Evolutionary conservation across 2,329 filamentous ascomycete genomes (phyloP).

Genomic region (Diaporthe sp.): DNA sequence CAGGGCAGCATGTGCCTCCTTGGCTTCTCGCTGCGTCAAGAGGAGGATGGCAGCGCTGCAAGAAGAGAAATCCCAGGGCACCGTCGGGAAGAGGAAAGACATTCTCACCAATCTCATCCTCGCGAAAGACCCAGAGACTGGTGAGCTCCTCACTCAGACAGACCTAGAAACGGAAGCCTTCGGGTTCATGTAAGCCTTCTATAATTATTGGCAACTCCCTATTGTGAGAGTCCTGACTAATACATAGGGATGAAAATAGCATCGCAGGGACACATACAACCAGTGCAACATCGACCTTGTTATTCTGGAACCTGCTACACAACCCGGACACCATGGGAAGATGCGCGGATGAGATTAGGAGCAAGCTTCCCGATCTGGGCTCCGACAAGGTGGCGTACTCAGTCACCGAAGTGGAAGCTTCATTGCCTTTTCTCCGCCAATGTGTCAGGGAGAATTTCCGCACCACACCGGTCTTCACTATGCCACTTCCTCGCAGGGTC

Average conservation of each 20-base stretch:
- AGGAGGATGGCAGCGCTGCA: neutral
- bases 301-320: slow-evolving; percentile 16
- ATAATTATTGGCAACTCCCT: neutral
- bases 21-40: slow-evolving; percentile 20
- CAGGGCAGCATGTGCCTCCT: neutral
- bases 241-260: neutral
- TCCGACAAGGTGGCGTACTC: slow-evolving; percentile 2
- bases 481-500: slow-evolving; percentile 17
- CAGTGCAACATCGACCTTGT: slow-evolving; percentile 6
- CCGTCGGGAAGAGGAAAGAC: slow-evolving; percentile 46
- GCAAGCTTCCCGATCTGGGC: neutral
- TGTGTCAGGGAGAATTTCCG: slow-evolving; percentile 14
- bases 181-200: neutral
- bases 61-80: neutral
- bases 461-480: slow-evolving; percentile 8
- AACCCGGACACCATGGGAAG: neutral
- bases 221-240: neutral
- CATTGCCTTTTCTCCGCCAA: slow-evolving; percentile 2
- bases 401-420: slow-evolving; percentile 17
- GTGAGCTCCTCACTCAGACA: slow-evolving; percentile 46
- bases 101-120: slow-evolving; percentile 54
- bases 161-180: slow-evolving; percentile 45
- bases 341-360: neutral
- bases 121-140: slow-evolving; percentile 54
- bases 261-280: slow-evolving; percentile 21